phyloP scores from a whole-genome alignment of 164 flowering plant genomes.

The Chimonanthus salicifolius region DNA sequence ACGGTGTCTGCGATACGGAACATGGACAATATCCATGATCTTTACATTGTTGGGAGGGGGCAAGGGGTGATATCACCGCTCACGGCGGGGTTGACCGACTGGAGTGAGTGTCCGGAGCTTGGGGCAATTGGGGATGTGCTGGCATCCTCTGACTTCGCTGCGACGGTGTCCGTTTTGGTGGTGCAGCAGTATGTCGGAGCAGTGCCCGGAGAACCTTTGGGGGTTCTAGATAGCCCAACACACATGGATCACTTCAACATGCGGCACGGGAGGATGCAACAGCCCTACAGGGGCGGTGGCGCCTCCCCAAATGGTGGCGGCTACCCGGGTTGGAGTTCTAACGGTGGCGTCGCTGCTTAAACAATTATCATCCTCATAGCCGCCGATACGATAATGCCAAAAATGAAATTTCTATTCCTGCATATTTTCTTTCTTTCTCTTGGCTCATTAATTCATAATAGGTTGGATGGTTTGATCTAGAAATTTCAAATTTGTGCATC shows the following conservation, averaged over 20 bases:
- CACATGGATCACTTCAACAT: not conserved
- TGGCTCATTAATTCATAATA: too few relatives aligned
- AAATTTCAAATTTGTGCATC: too few relatives aligned
- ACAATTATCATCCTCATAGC: too few relatives aligned
- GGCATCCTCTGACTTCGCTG: slow-evolving; percentile 21
- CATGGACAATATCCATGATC: slow-evolving; percentile 12
- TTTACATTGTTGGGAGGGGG: slow-evolving; percentile 23
- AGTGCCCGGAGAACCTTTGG: slow-evolving; percentile 4
- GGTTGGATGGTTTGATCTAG: too few relatives aligned
- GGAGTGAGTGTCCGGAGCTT: slow-evolving; percentile 26
- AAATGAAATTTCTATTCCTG: too few relatives aligned
- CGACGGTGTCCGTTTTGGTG: slow-evolving; percentile 21
- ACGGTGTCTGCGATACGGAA: slow-evolving; percentile 16
- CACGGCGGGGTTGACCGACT: slow-evolving; percentile 20
- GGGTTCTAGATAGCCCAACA: slow-evolving; percentile 11
- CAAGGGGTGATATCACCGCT: slow-evolving; percentile 13
- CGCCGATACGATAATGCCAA: too few relatives aligned
- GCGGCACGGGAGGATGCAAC: not conserved
- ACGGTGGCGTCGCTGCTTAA: not conserved
- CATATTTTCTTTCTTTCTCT: too few relatives aligned
- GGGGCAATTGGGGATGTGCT: slow-evolving; percentile 24
- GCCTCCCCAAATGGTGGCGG: not conserved
- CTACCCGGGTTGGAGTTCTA: not conserved
- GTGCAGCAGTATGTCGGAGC: slow-evolving; percentile 19
- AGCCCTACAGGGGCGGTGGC: not conserved